These are phyloP conservation scores for Cucurbita pepo DNA, from an alignment of 306 rosid genomes.

Conservation along the genomic window DNA sequence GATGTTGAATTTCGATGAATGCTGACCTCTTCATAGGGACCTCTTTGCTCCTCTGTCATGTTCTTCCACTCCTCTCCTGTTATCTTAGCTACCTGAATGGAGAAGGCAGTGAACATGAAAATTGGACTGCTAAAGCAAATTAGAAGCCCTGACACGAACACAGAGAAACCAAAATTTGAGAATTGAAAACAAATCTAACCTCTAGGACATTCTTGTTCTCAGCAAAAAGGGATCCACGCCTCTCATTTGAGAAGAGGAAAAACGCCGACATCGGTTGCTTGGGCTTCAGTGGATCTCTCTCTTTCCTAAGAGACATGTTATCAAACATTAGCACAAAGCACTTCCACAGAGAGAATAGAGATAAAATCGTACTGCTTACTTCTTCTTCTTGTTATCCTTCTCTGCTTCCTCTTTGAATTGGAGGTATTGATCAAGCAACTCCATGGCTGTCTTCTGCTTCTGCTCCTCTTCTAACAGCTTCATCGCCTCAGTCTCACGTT, in stretches of 20 bases:
- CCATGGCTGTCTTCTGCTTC: conserved; percentile 84
- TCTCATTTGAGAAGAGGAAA: conserved; percentile 57
- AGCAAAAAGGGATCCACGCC: conserved; percentile 44
- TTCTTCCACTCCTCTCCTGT: conserved; percentile 80
- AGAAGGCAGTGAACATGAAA: not conserved
- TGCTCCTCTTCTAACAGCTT: conserved; percentile 67
- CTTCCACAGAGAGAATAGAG: not conserved
- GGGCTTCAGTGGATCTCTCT: conserved; percentile 85
- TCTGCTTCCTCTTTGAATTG: conserved; percentile 66
- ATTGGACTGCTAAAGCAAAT: not conserved
- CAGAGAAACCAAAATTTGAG: not conserved
- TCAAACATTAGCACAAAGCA: not conserved
- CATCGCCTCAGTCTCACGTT: conserved; percentile 86
- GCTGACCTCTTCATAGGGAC: conserved; percentile 70
- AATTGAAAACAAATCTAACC: conserved; percentile 12
- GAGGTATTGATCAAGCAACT: conserved; percentile 73
- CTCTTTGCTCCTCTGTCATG: conserved; percentile 46
- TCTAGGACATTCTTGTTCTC: conserved; percentile 47
- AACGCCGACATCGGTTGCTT: conserved; percentile 80
- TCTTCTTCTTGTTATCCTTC: conserved; percentile 44
- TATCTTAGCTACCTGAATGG: conserved; percentile 47
- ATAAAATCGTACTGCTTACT: conserved; percentile 12
- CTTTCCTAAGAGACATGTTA: conserved; percentile 34
- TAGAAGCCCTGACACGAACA: not conserved
- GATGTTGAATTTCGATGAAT: not conserved